Percentiles rank a stretch among this genome's conserved stretches.
Evolutionary conservation across 2,329 filamentous ascomycete genomes (phyloP).

Genomic region (Cryphonectria naterciae): DNA sequence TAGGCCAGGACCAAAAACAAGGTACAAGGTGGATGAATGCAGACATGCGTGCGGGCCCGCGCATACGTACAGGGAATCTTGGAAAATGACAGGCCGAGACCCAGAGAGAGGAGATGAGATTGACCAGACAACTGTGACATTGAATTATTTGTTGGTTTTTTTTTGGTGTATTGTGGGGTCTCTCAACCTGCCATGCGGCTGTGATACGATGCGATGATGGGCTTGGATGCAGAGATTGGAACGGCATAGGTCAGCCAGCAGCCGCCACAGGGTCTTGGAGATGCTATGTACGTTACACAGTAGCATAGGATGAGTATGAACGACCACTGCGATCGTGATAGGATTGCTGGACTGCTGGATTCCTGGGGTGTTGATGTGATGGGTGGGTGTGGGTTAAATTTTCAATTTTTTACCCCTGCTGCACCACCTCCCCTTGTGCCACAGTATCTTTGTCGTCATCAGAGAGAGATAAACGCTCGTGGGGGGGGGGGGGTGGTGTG

Average conservation of each 20-base stretch:
- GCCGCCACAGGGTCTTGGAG: not conserved
- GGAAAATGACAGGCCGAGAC: not conserved
- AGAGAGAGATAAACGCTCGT: not conserved
- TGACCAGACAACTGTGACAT: not conserved
- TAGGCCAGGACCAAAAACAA: not conserved
- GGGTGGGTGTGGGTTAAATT: not conserved
- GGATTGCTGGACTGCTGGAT: not conserved
- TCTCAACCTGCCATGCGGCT: not conserved
- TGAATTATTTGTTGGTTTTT: not conserved
- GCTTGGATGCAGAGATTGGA: not conserved
- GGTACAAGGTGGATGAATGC: not conserved
- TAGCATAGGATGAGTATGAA: not conserved
- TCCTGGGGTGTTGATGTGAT: not conserved
- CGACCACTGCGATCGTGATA: not conserved
- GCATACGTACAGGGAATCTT: not conserved
- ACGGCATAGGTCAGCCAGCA: not conserved
- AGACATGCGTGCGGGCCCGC: not conserved
- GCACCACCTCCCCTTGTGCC: not conserved
- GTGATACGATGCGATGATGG: not conserved
- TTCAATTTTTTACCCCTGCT: not conserved
- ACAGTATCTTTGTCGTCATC: not conserved
- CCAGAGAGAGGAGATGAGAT: not conserved
- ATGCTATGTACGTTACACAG: not conserved
- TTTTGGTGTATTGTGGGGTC: not conserved
- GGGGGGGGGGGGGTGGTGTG: not conserved